phyloP scores from a whole-genome alignment of 2,329 filamentous ascomycete genomes.

The Stachybotrys echinatus region DNA sequence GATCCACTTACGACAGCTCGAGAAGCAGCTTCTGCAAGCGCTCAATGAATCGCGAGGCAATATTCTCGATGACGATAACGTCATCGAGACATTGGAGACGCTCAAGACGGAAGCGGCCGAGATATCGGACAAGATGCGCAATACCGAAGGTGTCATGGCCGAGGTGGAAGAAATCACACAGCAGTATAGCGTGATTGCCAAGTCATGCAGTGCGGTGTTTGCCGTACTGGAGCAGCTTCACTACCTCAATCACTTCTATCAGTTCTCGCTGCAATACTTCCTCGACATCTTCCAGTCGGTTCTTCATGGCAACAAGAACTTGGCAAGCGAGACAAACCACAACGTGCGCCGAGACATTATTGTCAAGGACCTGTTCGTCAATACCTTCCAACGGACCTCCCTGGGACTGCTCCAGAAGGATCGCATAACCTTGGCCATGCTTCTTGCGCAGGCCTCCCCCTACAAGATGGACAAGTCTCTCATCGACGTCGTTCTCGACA shows the following conservation, averaged over 20 bases:
- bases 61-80: constrained; percentile 95
- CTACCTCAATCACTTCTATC: constrained; percentile 98
- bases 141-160: constrained; percentile 96
- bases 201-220: constrained; percentile 95
- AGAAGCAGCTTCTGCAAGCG: constrained; percentile 89
- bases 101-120: constrained; percentile 97
- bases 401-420: constrained; percentile 90
- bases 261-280: constrained; percentile 98
- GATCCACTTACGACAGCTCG: constrained; percentile 90
- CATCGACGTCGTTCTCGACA: constrained; percentile 81
- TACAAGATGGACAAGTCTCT: constrained; percentile 90
- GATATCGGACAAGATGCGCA: constrained; percentile 91
- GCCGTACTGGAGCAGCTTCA: constrained; percentile 95
- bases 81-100: constrained; percentile 95
- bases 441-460: constrained; percentile 92
- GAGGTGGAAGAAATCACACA: constrained; percentile 95
- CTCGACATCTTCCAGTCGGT: constrained; percentile 95
- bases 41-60: constrained; percentile 97
- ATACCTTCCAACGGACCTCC: constrained; percentile 89
- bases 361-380: constrained; percentile 84
- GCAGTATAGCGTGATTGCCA: constrained; percentile 89
- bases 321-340: constrained; percentile 67
- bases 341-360: constrained; percentile 82
- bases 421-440: constrained; percentile 87
- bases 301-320: constrained; percentile 70